Base-by-base conservation (phyloP, 306 rosid genomes). In the Adenanthera pavonina region DNA sequence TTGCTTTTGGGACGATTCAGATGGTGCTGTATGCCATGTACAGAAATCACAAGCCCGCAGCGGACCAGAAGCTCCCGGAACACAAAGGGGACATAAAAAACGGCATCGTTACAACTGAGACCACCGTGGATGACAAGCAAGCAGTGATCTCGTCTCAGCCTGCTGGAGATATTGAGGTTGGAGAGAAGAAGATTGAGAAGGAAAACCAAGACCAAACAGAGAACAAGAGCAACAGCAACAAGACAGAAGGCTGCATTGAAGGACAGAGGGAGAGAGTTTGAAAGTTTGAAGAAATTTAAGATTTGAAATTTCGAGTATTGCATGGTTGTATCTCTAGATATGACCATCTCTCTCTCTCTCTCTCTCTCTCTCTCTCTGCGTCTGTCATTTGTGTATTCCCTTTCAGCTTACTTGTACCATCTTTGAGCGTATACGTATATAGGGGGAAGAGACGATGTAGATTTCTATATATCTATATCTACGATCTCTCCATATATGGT, bases 1-100 rank as follows among this genome's bases (percentile, higher is more conserved):
- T 93, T 33, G 51, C 88, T 69, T 91, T 93, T 38, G 99, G 99
- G 57, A 81, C 89, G 2, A 89, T 89, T 77, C 99, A 96, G 76
- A 93, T 96, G 93, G 86, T 81, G 40, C 85, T 96, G 2, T 92
- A 92, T 52, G 71, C 56, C 33, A 60, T 89, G 34, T 96, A 87
- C 87, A 87, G 87, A 83, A 93, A 91, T 12, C 30, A 68, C 65
- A 85, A 80, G 81, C 80, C 80, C 1, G 67, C 61, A 0, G 86
- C 87, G 67, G 86, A 85, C 11, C 79, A 89, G 46, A 93, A 93
- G 79, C 78, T 89, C 52, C 87, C 93, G 15, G 91, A 89, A 66
- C 86, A 85, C 41, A 93, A 94, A 81, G 80, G 74, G 17, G 93
- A 90, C 17, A 62, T 74, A 10, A 81, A 88, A 75, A 80, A 57